phyloP scores from a whole-genome alignment of 2,329 filamentous ascomycete species.

The Apiospora kogelbergensis region DNA sequence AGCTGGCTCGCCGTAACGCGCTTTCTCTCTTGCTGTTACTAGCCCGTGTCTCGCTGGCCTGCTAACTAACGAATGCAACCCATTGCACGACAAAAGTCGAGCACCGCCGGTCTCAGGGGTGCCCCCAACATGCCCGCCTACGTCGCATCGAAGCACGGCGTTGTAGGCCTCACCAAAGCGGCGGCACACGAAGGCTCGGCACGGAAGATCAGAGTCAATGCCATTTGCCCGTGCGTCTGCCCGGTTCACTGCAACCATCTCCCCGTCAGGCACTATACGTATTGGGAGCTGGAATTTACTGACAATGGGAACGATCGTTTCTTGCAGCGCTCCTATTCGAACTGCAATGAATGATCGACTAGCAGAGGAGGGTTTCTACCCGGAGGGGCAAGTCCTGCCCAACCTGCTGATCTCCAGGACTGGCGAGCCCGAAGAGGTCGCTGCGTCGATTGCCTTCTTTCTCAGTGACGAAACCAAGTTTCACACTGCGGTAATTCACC shows the following conservation, averaged over 20 bases:
- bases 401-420: slow-evolving; percentile 27
- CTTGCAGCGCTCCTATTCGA: not conserved
- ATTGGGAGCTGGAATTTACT: not conserved
- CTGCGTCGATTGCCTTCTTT: slow-evolving; percentile 30
- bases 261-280: too few relatives aligned
- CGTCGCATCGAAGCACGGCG: slow-evolving; percentile 30
- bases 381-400: not conserved
- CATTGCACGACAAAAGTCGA: slow-evolving; percentile 20
- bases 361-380: not conserved
- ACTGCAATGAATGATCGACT: not conserved
- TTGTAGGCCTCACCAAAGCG: slow-evolving; percentile 29
- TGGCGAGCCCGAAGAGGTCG: slow-evolving; percentile 29
- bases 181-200: slow-evolving; percentile 29
- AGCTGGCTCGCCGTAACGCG: not conserved
- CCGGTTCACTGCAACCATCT: not conserved
- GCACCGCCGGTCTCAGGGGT: slow-evolving; percentile 39
- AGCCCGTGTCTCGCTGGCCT: too few relatives aligned
- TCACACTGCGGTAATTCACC: slow-evolving; percentile 22
- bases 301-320: not conserved
- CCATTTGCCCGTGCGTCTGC: slow-evolving; percentile 27
- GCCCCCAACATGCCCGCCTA: slow-evolving; percentile 29
- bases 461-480: slow-evolving; percentile 33
- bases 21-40: too few relatives aligned
- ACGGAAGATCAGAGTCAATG: slow-evolving; percentile 25
- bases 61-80: too few relatives aligned